These are phyloP conservation scores for Cladosporium sphaerospermum DNA, from an alignment of 2,329 filamentous ascomycete genomes.

Conservation along the genomic window DNA sequence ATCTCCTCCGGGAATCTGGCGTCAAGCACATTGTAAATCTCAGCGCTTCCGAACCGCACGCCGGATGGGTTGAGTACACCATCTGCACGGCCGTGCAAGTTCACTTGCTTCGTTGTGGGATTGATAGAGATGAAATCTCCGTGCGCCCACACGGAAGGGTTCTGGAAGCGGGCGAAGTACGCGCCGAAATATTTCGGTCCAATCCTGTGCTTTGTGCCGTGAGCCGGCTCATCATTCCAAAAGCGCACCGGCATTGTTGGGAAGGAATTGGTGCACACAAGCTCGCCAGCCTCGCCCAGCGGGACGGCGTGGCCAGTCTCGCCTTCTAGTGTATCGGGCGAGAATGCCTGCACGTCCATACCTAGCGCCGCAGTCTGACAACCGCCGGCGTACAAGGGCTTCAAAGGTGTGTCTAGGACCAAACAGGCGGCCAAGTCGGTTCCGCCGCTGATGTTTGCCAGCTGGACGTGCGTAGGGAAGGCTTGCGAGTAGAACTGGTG, in stretches of 20 bases:
- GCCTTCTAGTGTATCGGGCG: constrained; percentile 42
- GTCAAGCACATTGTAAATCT: constrained; percentile 72
- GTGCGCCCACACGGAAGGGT: constrained; percentile 64
- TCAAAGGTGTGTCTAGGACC: constrained; percentile 59
- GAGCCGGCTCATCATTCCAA: constrained; percentile 33
- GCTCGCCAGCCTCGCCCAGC: constrained; percentile 64
- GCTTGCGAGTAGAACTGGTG: constrained; percentile 72
- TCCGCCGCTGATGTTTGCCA: constrained; percentile 70
- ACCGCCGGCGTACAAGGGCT: constrained; percentile 57
- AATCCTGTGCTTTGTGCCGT: constrained; percentile 11
- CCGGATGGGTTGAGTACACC: constrained; percentile 76
- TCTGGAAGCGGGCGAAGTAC: constrained; percentile 42
- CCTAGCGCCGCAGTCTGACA: constrained; percentile 50
- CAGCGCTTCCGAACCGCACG: constrained; percentile 71
- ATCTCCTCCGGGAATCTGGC: constrained; percentile 56
- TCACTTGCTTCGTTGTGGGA: constrained; percentile 57
- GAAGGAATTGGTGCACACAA: constrained; percentile 63
- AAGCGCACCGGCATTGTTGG: constrained; percentile 63
- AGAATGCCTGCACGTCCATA: constrained; percentile 54
- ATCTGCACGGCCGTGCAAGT: constrained; percentile 65
- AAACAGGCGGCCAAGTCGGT: constrained; percentile 69
- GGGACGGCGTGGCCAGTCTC: constrained; percentile 48
- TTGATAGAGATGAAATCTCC: constrained; percentile 73
- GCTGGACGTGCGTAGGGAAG: constrained; percentile 61
- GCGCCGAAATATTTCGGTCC: constrained; percentile 40